A percentile compares a stretch with the other conserved stretches of the same genome.
phyloP scores from a whole-genome alignment of 2,329 filamentous ascomycete genomes.

The Cryphonectria naterciae region DNA sequence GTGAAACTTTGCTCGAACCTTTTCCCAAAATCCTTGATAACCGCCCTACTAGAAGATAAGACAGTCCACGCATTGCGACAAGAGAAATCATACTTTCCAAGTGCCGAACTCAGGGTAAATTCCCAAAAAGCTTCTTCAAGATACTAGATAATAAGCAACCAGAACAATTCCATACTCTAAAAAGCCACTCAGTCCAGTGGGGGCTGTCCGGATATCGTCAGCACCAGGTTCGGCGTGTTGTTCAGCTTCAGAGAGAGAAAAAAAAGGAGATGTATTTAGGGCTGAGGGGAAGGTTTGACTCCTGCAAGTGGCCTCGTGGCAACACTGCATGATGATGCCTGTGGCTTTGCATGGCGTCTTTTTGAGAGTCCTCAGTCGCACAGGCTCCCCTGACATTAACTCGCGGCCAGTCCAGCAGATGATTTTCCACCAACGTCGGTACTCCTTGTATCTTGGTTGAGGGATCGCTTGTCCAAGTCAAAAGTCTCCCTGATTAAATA shows the following conservation, averaged over 20 bases:
- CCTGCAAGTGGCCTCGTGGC: neutral
- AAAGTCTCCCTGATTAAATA: neutral
- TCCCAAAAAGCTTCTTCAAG: neutral
- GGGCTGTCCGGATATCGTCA: neutral
- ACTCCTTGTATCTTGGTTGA: neutral
- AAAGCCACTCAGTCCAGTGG: neutral
- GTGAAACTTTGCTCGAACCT: neutral
- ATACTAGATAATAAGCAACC: neutral
- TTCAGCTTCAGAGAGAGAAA: neutral
- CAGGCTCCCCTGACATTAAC: neutral
- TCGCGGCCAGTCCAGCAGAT: neutral
- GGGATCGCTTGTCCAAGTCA: neutral
- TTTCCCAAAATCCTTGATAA: neutral
- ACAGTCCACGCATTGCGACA: no score
- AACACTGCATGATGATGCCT: neutral
- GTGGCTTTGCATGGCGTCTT: neutral
- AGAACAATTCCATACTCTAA: neutral
- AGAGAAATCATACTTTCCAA: neutral
- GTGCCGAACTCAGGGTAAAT: neutral
- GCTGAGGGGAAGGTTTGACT: neutral
- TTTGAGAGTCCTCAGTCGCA: neutral
- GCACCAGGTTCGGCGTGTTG: neutral
- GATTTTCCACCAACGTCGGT: neutral
- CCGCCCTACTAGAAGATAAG: neutral
- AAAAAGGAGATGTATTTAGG: neutral